Percentiles rank a stretch among this genome's conserved stretches.
These are phyloP conservation scores for Gremmenia infestans DNA, from an alignment of 2,329 filamentous ascomycete species.

Conservation along the genomic window DNA sequence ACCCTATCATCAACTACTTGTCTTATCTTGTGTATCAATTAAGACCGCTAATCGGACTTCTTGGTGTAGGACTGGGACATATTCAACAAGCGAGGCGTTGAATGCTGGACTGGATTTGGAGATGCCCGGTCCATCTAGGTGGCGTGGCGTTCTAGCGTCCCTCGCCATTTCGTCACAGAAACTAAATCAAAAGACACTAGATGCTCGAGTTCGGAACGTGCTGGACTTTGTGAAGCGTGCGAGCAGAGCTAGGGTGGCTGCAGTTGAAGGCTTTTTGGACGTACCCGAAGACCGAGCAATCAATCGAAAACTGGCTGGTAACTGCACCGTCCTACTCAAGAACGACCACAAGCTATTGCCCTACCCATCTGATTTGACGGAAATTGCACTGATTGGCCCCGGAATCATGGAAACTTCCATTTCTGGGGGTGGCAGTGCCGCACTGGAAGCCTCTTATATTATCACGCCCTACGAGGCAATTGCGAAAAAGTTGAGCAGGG, in stretches of 20 bases:
- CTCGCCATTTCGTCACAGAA: constrained; percentile 1
- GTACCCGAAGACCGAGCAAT: constrained; percentile 32
- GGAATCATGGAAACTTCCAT: constrained; percentile 48
- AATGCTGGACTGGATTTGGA: constrained; percentile 33
- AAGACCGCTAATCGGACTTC: no score
- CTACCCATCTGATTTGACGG: constrained; percentile 26
- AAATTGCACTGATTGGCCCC: constrained; percentile 47
- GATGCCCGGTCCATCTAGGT: constrained; percentile 34
- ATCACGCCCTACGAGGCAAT: constrained; percentile 70
- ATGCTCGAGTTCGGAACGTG: constrained; percentile 4
- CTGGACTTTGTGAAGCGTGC: constrained; percentile 10
- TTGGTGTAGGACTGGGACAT: constrained; percentile 9
- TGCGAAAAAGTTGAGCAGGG: constrained; percentile 12
- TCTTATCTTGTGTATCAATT: no score
- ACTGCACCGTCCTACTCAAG: constrained; percentile 59
- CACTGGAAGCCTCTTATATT: constrained; percentile 55
- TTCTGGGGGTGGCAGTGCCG: constrained; percentile 60
- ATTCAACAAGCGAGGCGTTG: constrained; percentile 25
- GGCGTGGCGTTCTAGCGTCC: constrained; percentile 18
- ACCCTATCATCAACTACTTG: no score
- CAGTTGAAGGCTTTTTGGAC: constrained; percentile 10
- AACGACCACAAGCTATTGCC: constrained; percentile 52
- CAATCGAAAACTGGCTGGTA: constrained; percentile 50
- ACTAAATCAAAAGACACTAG: constrained; percentile 6
- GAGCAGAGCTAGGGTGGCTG: background rate